phyloP scores from a whole-genome alignment of 2,329 filamentous ascomycete species.

The Pseudogymnoascus sp. region DNA sequence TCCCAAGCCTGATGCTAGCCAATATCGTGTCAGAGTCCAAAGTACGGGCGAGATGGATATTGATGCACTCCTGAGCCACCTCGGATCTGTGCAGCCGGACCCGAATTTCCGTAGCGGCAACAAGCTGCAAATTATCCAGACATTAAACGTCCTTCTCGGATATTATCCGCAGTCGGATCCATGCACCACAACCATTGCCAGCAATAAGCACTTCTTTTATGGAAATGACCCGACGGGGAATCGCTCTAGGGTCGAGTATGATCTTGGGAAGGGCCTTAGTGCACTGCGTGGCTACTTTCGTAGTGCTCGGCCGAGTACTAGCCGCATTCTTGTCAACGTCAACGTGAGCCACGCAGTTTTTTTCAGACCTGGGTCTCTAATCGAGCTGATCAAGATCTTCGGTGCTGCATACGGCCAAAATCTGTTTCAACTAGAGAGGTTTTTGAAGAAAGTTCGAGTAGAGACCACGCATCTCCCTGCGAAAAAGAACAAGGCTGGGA shows the following conservation, averaged over 20 bases:
- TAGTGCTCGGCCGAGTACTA: conserved; percentile 51
- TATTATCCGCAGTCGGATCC: conserved; percentile 37
- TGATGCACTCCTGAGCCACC: conserved; percentile 13
- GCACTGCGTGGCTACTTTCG: conserved; percentile 55
- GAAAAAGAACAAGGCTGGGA: conserved; percentile 30
- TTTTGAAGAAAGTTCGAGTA: conserved; percentile 35
- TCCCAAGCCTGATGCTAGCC: neutral
- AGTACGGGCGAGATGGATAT: conserved; percentile 16
- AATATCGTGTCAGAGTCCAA: conserved; percentile 18
- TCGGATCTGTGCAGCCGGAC: conserved; percentile 7
- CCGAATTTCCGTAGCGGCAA: conserved; percentile 16
- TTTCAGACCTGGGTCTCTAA: conserved; percentile 41
- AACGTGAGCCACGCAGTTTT: conserved; percentile 55
- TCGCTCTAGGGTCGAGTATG: neutral
- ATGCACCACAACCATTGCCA: conserved; percentile 25
- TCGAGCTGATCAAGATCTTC: conserved; percentile 30
- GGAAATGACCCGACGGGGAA: neutral
- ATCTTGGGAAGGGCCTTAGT: conserved; percentile 44
- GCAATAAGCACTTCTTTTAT: conserved; percentile 15
- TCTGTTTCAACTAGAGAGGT: conserved; percentile 17
- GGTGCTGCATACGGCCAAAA: conserved; percentile 17
- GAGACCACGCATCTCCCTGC: conserved; percentile 31
- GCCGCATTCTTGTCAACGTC: conserved; percentile 52
- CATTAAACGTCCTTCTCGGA: conserved; percentile 48
- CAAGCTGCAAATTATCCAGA: conserved; percentile 44